Conservation (phyloP, 2,329 filamentous ascomycete species). For the Sporothrix phasma region DNA sequence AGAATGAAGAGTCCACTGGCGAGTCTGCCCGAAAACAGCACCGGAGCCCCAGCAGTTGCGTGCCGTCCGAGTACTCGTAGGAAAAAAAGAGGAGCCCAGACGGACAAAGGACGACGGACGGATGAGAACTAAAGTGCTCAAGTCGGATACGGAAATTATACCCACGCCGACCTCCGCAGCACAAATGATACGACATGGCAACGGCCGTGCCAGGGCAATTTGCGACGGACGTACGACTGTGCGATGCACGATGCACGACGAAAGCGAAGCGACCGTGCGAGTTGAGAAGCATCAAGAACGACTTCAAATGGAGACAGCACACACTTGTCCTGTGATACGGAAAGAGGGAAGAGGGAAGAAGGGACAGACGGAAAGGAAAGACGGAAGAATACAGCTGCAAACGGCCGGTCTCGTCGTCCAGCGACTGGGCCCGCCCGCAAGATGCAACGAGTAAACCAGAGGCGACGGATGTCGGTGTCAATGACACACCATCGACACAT, state of each 20-base stretch:
- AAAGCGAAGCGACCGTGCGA: neutral
- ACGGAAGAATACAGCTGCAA: too few relatives aligned
- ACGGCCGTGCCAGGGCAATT: neutral
- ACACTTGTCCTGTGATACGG: neutral
- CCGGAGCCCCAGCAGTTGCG: too few relatives aligned
- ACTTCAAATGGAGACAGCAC: neutral
- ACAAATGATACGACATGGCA: neutral
- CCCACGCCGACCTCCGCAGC: neutral
- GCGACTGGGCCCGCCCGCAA: too few relatives aligned
- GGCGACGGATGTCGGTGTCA: too few relatives aligned
- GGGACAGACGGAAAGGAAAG: too few relatives aligned
- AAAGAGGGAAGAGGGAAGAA: too few relatives aligned
- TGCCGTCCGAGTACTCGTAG: too few relatives aligned
- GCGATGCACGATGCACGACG: neutral
- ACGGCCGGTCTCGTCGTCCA: too few relatives aligned
- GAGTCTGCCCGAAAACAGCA: slow-evolving; percentile 8
- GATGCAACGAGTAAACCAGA: too few relatives aligned
- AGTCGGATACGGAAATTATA: neutral
- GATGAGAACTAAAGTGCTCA: neutral
- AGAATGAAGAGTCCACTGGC: neutral
- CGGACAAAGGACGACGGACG: too few relatives aligned
- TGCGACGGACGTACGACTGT: neutral
- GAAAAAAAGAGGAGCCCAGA: too few relatives aligned
- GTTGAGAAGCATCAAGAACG: neutral
- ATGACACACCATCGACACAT: too few relatives aligned